Evolutionary conservation across 306 rosid genomes (phyloP), one percentile per base, ranked within the genome.

Genomic region (Sphenostylis stenocarpa): DNA sequence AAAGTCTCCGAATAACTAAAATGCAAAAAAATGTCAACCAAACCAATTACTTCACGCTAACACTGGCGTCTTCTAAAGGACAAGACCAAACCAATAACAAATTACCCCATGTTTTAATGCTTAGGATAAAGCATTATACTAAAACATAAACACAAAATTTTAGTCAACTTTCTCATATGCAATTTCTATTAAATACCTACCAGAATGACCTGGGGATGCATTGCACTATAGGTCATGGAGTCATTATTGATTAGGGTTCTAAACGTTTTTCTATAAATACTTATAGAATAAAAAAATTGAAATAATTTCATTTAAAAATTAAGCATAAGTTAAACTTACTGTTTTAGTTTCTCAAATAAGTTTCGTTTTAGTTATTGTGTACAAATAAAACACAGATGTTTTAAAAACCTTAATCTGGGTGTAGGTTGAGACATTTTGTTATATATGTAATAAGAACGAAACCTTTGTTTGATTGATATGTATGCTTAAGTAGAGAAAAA

Each of bases 41-140:
- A 73, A 57, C 20, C 74, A 65, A 72, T 72, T 60, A 60, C 68
- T 65, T 82, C 84, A 80, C 82, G 83, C 73, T 48, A 83, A 53
- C 57, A 66, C 21, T 52, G 53, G 72, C 81, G 29, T 85, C 78
- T 68, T 67, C 47, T 28, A 67, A 72, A 62, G 44, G 73, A 69
- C 29, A 44, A 70, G 67, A 71, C 33, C 26, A 49, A 65, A 43
- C 66, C 28, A 60, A 48, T 81, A 71, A 52, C 26, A 55, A 65
- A 65, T 49, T 36, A 51, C 20, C 21, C 43, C 21, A 28, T 73
- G 45, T 2, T 23, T 13, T 21, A 21, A 57, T 8, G 29, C 7
- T 74, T 33, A 38, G 38, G 43, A 60, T 52, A 62, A 65, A 56
- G 20, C 51, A 47, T 47, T 52, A 33, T 45, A 57, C 19, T 65